phyloP scores from a whole-genome alignment of 2,329 filamentous ascomycete species.

The Fonsecaea erecta region DNA sequence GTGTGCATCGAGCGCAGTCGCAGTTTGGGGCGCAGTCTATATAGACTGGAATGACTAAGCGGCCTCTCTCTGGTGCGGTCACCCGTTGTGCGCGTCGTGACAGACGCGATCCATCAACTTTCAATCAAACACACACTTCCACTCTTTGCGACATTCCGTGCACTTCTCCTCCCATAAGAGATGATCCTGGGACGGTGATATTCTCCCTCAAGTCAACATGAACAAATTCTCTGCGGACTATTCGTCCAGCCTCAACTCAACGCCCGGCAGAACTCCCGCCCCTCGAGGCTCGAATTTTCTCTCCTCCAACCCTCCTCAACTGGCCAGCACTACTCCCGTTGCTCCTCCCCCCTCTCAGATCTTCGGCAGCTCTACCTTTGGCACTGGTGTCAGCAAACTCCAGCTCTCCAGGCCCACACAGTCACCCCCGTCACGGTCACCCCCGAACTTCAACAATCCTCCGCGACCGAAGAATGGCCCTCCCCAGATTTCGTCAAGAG shows the following conservation, averaged over 20 bases:
- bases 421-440: slow-evolving; percentile 47
- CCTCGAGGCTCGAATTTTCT: slow-evolving; percentile 22
- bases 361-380: slow-evolving; percentile 58
- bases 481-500: slow-evolving; percentile 25
- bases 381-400: slow-evolving; percentile 44
- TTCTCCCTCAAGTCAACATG: slow-evolving; percentile 20
- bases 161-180: neutral
- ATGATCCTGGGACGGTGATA: neutral
- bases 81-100: neutral
- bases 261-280: slow-evolving; percentile 28
- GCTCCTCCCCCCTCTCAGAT: slow-evolving; percentile 58
- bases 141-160: neutral
- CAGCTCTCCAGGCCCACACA: slow-evolving; percentile 47
- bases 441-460: slow-evolving; percentile 36
- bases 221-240: slow-evolving; percentile 37
- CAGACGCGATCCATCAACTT: neutral
- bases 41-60: neutral
- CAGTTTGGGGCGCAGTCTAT: neutral
- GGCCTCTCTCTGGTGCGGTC: neutral
- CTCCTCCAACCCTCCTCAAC: slow-evolving; percentile 29
- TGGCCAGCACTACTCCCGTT: slow-evolving; percentile 52
- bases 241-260: slow-evolving; percentile 37
- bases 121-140: neutral
- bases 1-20: too few species aligned
- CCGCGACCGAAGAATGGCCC: slow-evolving; percentile 41